Evolutionary conservation across 2,329 filamentous ascomycete species (phyloP).

Genomic region (Penicillium nordicum): DNA sequence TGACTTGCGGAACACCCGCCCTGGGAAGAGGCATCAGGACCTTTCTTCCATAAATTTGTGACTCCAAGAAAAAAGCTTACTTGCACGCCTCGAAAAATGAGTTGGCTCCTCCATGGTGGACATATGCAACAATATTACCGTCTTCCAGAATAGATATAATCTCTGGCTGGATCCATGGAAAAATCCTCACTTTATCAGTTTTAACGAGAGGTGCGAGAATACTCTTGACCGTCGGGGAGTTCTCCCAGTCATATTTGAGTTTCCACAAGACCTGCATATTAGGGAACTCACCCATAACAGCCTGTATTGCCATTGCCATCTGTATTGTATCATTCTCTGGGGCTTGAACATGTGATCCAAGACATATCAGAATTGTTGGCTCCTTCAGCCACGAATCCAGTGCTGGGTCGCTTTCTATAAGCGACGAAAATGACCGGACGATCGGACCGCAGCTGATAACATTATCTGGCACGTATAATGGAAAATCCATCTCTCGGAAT

Average conservation of each 20-base stretch:
- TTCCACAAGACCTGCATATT: slow-evolving; percentile 44
- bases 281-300: slow-evolving; percentile 38
- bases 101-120: slow-evolving; percentile 50
- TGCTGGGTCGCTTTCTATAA: slow-evolving; percentile 42
- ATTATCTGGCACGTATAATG: slow-evolving; percentile 38
- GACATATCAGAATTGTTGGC: slow-evolving; percentile 50
- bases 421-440: slow-evolving; percentile 32
- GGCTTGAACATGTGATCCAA: slow-evolving; percentile 43
- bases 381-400: slow-evolving; percentile 44
- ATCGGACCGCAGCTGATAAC: slow-evolving; percentile 50
- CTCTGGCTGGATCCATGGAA: slow-evolving; percentile 20
- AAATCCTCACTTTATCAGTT: slow-evolving; percentile 11
- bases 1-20: slow-evolving; percentile 45
- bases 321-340: slow-evolving; percentile 28
- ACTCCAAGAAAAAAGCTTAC: slow-evolving; percentile 27
- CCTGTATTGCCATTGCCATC: slow-evolving; percentile 41
- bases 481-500: slow-evolving; percentile 42
- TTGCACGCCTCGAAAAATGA: slow-evolving; percentile 47
- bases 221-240: slow-evolving; percentile 8
- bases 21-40: slow-evolving; percentile 21
- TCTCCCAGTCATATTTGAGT: slow-evolving; percentile 25
- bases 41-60: neutral
- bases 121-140: slow-evolving; percentile 39
- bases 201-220: slow-evolving; percentile 11
- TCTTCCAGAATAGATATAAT: slow-evolving; percentile 32